Evolutionary conservation across 2,329 filamentous ascomycete species (phyloP), one percentile per base, ranked within the genome.

Genomic region (Arachnomyces sp.): DNA sequence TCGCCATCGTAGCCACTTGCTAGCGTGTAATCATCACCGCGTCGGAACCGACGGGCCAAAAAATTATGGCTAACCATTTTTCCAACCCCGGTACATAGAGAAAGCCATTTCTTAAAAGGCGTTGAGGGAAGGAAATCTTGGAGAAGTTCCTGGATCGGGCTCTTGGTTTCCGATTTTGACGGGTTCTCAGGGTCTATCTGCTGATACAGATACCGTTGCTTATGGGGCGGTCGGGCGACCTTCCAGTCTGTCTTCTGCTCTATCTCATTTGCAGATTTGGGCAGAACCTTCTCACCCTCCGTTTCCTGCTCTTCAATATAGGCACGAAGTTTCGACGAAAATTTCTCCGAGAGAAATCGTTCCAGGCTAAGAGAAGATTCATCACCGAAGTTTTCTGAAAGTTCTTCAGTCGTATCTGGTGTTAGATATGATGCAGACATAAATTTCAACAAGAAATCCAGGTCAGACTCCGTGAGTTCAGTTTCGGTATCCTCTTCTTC

Each of bases 381-480:
- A 45, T 90, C 82, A 36, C 78, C 73, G 57, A 98, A 96, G 36
- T 82, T 78, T 28, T 85, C 81, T 2, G 79, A 75, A 40, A 95
- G 76, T 54, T 88, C 80, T 46, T 92, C 84, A 11, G 94, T 75
- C 2, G 87, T 92, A 58, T 95, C 89, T 0, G 92, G 92, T 0
- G 86, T 93, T 11, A 98, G 74, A 59, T 95, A 98, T 9, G 82
- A 84, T 0, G 92, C 89, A 11, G 86, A 76, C 57, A 98, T 81
- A 67, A 88, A 98, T 58, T 88, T 82, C 49, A 96, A 77, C 40
- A 98, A 65, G 60, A 95, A 96, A 48, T 90, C 84, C 25, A 95
- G 73, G 52, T 96, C 92, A 12, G 76, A 72, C 58, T 86, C 84
- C 12, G 84, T 81, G 31, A 95, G 72, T 63, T 73, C 70, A 5